Evolutionary conservation across 164 flowering plant genomes (phyloP).

Genomic region (Pachysandra terminalis): DNA sequence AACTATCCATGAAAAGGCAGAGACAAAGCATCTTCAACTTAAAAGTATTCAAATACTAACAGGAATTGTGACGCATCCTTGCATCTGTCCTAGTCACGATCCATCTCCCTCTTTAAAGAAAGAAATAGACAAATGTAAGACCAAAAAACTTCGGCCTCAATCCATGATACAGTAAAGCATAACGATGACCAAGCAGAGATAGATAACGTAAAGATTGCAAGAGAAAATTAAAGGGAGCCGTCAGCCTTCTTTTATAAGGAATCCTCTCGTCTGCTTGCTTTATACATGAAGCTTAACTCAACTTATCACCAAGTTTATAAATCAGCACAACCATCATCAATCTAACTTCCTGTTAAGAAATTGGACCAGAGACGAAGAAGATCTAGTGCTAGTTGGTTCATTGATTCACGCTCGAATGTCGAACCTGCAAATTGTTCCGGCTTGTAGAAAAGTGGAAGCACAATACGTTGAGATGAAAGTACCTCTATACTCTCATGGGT

Average conservation of each 20-base stretch:
- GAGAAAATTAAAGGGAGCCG: not conserved
- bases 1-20: no score
- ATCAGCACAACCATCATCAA: not conserved
- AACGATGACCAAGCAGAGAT: conserved; percentile 2
- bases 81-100: conserved; percentile 10
- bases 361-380: no score
- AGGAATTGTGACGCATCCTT: conserved; percentile 3
- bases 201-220: not conserved
- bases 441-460: conserved; percentile 67
- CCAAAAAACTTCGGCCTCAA: no score
- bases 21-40: no score
- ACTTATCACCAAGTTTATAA: no score
- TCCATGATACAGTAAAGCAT: no score
- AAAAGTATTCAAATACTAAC: not conserved
- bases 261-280: no score
- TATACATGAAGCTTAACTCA: no score
- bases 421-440: conserved; percentile 61
- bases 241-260: no score
- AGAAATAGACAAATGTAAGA: not conserved
- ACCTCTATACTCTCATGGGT: conserved; percentile 80
- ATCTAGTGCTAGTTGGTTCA: not conserved
- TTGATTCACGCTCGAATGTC: conserved; percentile 28
- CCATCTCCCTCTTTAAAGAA: conserved; percentile 7
- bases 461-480: conserved; percentile 91
- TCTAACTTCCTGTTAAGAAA: not conserved